Percentiles rank a stretch among this genome's conserved stretches.
phyloP scores from a whole-genome alignment of 352 stramenopile species.

The Blastocystis sp. region DNA sequence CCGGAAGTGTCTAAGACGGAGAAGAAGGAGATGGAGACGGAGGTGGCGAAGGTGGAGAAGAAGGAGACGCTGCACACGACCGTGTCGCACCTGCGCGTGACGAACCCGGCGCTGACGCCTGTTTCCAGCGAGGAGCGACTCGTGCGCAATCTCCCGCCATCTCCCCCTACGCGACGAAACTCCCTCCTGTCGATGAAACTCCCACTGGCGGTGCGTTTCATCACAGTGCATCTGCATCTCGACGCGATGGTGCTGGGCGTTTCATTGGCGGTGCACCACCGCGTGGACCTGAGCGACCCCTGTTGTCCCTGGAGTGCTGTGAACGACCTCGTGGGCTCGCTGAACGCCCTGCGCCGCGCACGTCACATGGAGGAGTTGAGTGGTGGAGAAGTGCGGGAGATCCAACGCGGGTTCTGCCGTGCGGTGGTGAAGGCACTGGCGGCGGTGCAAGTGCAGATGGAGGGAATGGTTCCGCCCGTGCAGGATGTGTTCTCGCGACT shows the following conservation, averaged over 20 bases:
- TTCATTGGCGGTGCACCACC: not conserved
- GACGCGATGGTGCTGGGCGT: not conserved
- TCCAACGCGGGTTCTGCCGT: not conserved
- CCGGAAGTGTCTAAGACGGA: not conserved
- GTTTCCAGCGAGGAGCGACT: no score
- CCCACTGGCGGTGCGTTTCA: not conserved
- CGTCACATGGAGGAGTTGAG: not conserved
- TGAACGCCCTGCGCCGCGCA: not conserved
- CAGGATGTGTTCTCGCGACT: not conserved
- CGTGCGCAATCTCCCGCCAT: no score
- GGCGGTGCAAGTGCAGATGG: not conserved
- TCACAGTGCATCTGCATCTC: not conserved
- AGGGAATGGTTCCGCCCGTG: not conserved
- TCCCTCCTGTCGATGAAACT: not conserved
- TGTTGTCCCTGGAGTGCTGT: not conserved
- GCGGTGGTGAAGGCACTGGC: not conserved
- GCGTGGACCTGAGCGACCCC: not conserved
- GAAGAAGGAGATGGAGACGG: not conserved
- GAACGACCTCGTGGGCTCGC: not conserved
- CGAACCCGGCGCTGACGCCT: no score
- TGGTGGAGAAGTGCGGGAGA: not conserved
- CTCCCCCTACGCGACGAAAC: no score
- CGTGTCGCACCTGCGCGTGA: not conserved
- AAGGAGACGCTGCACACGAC: not conserved
- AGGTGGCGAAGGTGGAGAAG: not conserved